Percentiles rank a stretch among this genome's conserved stretches.
phyloP scores from a whole-genome alignment of 192 early-diverging fungal genomes.

The Coemansia sp. region DNA sequence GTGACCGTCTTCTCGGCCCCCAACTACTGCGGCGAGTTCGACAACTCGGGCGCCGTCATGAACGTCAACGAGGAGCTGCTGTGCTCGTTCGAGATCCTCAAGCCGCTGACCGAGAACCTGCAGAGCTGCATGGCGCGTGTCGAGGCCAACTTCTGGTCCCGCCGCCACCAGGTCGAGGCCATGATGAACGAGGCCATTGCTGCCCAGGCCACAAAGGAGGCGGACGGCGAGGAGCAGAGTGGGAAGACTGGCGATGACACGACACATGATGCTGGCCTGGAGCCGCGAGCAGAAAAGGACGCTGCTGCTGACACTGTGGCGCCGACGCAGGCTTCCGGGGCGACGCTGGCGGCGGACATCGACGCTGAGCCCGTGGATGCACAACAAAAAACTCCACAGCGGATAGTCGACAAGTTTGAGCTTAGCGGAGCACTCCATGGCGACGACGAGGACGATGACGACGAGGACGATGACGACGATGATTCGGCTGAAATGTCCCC shows the following conservation, averaged over 20 bases:
- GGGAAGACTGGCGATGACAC: too few species aligned
- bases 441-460: conserved; percentile 24
- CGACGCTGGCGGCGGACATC: not conserved
- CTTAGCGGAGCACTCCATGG: conserved; percentile 20
- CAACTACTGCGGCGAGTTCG: conserved; percentile 98
- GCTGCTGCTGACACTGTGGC: not conserved
- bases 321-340: not conserved
- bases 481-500: conserved; percentile 14
- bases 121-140: conserved; percentile 49
- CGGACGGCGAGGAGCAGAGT: not conserved
- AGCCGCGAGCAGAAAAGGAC: not conserved
- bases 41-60: conserved; percentile 90
- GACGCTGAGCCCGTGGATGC: too few species aligned
- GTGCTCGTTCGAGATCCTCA: conserved; percentile 86
- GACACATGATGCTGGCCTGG: not conserved
- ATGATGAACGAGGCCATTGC: conserved; percentile 49
- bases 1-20: conserved; percentile 96
- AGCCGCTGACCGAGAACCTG: conserved; percentile 59
- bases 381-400: conserved; percentile 4
- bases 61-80: conserved; percentile 86
- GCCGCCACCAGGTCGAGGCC: conserved; percentile 53
- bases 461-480: conserved; percentile 44
- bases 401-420: conserved; percentile 32
- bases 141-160: conserved; percentile 51
- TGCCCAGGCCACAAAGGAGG: conserved; percentile 34